These are phyloP conservation scores for Cercospora sp. DNA, from an alignment of 2,329 filamentous ascomycete genomes.

Conservation along the genomic window DNA sequence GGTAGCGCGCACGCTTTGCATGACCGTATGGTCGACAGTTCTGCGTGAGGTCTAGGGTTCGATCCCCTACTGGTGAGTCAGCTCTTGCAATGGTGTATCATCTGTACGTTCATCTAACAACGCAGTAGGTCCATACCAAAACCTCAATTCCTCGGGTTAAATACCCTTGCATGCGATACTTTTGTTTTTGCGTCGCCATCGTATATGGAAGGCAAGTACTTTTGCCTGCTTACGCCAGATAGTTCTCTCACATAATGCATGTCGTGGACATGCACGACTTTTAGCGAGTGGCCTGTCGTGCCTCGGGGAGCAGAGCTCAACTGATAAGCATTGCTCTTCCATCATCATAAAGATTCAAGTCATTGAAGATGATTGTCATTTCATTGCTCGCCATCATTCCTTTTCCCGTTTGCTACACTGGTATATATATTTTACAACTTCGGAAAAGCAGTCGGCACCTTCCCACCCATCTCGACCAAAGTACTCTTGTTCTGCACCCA, in stretches of 20 bases:
- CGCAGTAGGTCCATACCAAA: not conserved
- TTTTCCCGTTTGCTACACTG: too few species aligned
- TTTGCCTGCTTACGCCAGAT: too few species aligned
- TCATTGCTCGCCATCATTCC: too few species aligned
- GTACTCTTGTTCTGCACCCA: slow-evolving; percentile 90
- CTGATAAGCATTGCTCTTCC: too few species aligned
- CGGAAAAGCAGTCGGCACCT: slow-evolving; percentile 67
- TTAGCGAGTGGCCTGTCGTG: not conserved
- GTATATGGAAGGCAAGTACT: too few species aligned
- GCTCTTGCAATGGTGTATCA: too few species aligned
- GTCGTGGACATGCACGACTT: not conserved
- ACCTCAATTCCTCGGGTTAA: not conserved
- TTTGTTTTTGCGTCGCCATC: too few species aligned
- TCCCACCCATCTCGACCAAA: slow-evolving; percentile 75
- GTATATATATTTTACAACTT: slow-evolving; percentile 18
- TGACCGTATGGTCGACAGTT: not conserved
- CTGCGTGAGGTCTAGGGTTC: slow-evolving; percentile 16
- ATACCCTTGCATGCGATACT: slow-evolving; percentile 1
- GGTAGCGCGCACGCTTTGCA: slow-evolving; percentile 17
- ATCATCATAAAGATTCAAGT: too few species aligned
- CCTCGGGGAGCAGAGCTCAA: too few species aligned
- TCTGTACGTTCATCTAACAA: too few species aligned
- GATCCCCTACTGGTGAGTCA: slow-evolving; percentile 6
- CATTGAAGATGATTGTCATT: too few species aligned
- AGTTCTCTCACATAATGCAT: too few species aligned